phyloP scores from a whole-genome alignment of 305 asterid genomes.

The Fraxinus albicans region DNA sequence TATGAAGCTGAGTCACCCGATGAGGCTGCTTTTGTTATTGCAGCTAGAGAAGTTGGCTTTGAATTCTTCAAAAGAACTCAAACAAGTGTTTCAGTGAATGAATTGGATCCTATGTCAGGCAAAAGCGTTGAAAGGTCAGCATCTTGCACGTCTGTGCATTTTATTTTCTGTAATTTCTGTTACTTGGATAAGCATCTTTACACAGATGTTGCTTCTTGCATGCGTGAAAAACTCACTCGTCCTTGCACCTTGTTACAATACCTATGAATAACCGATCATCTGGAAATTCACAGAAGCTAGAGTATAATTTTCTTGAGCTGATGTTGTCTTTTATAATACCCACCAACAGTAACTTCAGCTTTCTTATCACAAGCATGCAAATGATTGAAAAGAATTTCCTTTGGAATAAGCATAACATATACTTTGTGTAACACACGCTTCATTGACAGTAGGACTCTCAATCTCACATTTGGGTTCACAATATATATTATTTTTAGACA shows the following conservation, averaged over 20 bases:
- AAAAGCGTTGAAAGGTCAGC: constrained; percentile 68
- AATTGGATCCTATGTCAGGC: constrained; percentile 60
- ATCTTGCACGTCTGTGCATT: neutral
- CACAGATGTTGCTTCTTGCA: neutral
- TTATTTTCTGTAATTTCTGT: neutral
- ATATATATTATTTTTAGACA: neutral
- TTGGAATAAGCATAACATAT: neutral
- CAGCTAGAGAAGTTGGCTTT: constrained; percentile 90
- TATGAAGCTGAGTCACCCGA: constrained; percentile 98
- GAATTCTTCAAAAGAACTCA: constrained; percentile 80
- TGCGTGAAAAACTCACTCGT: neutral
- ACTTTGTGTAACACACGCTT: neutral
- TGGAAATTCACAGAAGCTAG: neutral
- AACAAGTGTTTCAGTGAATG: constrained; percentile 59
- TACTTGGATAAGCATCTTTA: neutral
- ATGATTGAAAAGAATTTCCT: neutral
- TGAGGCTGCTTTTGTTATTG: constrained; percentile 95
- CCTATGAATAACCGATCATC: neutral
- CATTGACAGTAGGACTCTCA: neutral
- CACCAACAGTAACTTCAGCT: neutral
- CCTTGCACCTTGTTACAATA: neutral
- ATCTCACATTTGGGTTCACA: neutral
- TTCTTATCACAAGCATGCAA: neutral
- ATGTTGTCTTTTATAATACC: neutral
- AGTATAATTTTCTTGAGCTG: neutral